These are phyloP conservation scores for Populus tomentosa DNA, from an alignment of 441 rosid species.

Conservation along the genomic window DNA sequence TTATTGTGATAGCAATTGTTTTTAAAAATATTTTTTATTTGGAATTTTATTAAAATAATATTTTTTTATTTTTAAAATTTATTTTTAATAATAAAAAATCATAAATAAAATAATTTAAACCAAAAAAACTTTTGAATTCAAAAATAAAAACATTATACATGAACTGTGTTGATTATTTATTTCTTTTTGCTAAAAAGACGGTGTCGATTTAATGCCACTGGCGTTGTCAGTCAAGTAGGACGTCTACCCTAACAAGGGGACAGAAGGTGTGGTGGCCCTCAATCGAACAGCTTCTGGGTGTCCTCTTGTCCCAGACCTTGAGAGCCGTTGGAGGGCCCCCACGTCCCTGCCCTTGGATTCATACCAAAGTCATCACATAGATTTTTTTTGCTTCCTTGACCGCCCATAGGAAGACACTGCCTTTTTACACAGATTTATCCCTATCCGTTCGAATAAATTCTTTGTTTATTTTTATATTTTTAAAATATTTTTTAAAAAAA, in stretches of 20 bases:
- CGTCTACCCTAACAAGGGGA: constrained; percentile 6
- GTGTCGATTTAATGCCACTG: neutral
- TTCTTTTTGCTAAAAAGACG: neutral
- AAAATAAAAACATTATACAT: too few species aligned
- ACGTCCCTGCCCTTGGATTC: neutral
- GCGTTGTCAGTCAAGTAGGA: neutral
- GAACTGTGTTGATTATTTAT: neutral
- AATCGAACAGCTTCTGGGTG: neutral
- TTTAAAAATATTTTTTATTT: too few species aligned
- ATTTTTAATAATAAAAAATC: too few species aligned
- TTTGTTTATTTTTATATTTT: too few species aligned
- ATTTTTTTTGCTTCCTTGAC: neutral
- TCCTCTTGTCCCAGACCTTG: neutral
- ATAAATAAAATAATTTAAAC: too few species aligned
- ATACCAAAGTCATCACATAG: too few species aligned
- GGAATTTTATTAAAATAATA: too few species aligned
- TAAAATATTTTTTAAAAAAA: too few species aligned
- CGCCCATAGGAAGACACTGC: neutral
- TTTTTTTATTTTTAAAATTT: too few species aligned
- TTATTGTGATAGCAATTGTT: too few species aligned
- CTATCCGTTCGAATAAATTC: neutral
- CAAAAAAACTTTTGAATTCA: too few species aligned
- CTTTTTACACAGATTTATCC: neutral
- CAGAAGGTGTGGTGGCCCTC: constrained; percentile 1
- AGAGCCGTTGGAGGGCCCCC: constrained; percentile 25